These are phyloP conservation scores for Sarcocystis neurona DNA, from an alignment of 169 alveolate species.

Conservation along the genomic window DNA sequence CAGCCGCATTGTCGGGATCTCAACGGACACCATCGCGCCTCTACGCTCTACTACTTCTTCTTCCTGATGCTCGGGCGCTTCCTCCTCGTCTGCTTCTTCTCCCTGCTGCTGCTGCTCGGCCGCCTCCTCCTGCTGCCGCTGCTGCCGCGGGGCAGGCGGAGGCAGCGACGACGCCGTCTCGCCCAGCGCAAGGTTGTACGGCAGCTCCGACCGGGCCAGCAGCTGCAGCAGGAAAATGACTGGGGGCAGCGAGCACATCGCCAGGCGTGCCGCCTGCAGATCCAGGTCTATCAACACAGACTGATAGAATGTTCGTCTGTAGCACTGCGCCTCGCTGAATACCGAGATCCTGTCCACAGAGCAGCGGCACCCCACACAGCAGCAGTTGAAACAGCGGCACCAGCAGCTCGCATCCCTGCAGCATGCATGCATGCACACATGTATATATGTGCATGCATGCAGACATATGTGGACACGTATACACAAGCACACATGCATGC, in stretches of 20 bases:
- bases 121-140: neutral
- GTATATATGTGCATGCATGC: neutral
- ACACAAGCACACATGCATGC: neutral
- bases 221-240: neutral
- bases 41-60: neutral
- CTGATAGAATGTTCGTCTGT: constrained; percentile 19
- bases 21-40: neutral
- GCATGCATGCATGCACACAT: neutral
- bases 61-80: neutral
- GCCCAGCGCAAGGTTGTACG: neutral
- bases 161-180: neutral
- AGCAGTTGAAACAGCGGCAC: too few relatives aligned
- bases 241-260: neutral
- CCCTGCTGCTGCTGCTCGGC: neutral
- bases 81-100: neutral
- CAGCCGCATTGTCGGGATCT: neutral
- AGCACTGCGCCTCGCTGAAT: constrained; percentile 3
- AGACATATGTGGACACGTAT: neutral
- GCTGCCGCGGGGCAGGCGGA: neutral
- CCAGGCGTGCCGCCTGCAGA: neutral
- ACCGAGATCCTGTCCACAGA: neutral
- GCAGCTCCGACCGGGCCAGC: neutral
- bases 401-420: neutral
- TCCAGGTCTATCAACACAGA: constrained; percentile 2
- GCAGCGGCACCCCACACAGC: too few relatives aligned